Evolutionary conservation across 352 stramenopile species (phyloP).

Genomic region (Globisporangium megalacanthum): DNA sequence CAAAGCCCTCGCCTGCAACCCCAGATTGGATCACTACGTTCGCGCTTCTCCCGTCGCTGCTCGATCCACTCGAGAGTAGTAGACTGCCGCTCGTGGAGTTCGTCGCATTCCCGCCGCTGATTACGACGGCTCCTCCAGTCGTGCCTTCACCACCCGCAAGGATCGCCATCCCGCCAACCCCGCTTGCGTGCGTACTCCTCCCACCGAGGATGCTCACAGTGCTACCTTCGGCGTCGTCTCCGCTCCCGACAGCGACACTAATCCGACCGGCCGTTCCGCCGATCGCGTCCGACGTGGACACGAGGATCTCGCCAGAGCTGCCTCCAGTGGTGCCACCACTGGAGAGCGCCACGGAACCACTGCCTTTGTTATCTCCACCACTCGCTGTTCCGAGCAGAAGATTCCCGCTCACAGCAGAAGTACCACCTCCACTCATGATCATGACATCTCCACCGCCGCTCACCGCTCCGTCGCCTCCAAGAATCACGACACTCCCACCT

Average conservation of each 20-base stretch:
- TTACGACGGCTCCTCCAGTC: conserved; percentile 21
- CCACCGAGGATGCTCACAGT: conserved; percentile 19
- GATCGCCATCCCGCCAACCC: conserved; percentile 24
- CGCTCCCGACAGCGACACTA: conserved; percentile 21
- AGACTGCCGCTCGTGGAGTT: conserved; percentile 18
- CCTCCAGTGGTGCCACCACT: conserved; percentile 9
- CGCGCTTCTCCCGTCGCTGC: conserved; percentile 8
- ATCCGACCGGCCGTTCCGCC: conserved; percentile 23
- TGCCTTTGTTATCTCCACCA: conserved; percentile 11
- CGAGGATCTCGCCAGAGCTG: conserved; percentile 23
- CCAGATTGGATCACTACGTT: conserved; percentile 21
- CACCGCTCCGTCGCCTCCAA: conserved; percentile 19
- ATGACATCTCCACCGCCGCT: conserved; percentile 16
- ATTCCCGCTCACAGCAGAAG: conserved; percentile 17
- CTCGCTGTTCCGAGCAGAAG: conserved; percentile 20
- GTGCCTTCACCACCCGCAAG: conserved; percentile 21
- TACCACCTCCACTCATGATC: conserved; percentile 16
- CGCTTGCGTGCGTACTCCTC: conserved; percentile 19
- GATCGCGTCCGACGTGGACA: conserved; percentile 20
- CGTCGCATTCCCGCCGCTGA: conserved; percentile 16
- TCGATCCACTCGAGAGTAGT: conserved; percentile 19
- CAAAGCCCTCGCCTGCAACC: conserved; percentile 13
- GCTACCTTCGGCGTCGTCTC: conserved; percentile 10
- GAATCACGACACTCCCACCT: conserved; percentile 29
- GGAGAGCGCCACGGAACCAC: conserved; percentile 17